Evolutionary conservation across 78 protist species (phyloP).

Genomic region (Dictyostelium citrinum): DNA sequence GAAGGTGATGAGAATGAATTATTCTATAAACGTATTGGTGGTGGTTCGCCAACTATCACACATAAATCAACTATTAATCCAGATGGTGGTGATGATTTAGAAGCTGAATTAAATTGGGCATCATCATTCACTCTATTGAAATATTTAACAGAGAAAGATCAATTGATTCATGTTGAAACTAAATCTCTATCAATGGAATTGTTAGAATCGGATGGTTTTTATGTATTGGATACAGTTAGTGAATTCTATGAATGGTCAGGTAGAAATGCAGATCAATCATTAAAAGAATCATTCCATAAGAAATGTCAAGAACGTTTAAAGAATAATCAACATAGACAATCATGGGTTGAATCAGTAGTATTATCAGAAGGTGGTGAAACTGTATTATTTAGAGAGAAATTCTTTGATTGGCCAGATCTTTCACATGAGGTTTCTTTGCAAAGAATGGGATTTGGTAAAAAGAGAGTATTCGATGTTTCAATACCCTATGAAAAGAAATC

Average conservation of each 20-base stretch:
- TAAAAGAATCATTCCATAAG: constrained; percentile 18
- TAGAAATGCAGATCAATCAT: constrained; percentile 7
- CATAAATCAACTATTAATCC: background rate
- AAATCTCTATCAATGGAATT: constrained; percentile 19
- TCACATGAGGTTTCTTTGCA: constrained; percentile 40
- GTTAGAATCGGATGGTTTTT: constrained; percentile 6
- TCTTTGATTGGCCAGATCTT: constrained; percentile 77
- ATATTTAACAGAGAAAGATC: background rate
- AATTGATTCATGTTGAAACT: background rate
- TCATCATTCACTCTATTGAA: background rate
- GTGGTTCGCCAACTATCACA: background rate
- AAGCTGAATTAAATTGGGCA: constrained; percentile 55
- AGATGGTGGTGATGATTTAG: constrained; percentile 68
- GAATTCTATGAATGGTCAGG: constrained; percentile 78
- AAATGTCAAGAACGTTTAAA: constrained; percentile 40
- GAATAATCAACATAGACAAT: background rate
- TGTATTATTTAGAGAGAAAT: constrained; percentile 73
- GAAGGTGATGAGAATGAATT: constrained; percentile 31
- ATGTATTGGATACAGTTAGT: constrained; percentile 41
- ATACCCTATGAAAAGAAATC: constrained; percentile 70
- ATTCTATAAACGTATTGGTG: constrained; percentile 2
- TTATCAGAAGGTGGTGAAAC: constrained; percentile 78
- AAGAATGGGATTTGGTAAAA: constrained; percentile 72
- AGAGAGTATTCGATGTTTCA: constrained; percentile 12
- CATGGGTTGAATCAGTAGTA: constrained; percentile 41